Evolutionary conservation across 2,329 filamentous ascomycete genomes (phyloP).

Genomic region (Neocucurbitaria cava): DNA sequence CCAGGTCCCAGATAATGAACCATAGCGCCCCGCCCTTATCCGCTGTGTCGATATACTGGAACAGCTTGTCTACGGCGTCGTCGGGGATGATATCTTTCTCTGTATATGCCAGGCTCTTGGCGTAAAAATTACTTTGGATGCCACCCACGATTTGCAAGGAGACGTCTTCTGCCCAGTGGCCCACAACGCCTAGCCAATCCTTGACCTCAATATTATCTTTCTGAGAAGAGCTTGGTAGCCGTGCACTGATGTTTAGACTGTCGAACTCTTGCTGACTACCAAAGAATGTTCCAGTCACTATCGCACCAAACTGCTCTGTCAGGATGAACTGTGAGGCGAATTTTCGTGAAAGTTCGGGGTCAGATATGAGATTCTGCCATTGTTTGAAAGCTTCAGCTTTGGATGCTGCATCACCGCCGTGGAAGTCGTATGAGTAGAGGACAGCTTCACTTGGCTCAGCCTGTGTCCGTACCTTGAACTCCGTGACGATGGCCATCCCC

Average conservation of each 20-base stretch:
- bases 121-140: conserved; percentile 43
- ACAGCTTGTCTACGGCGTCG: conserved; percentile 39
- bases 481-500: conserved; percentile 52
- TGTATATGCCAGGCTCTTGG: conserved; percentile 45
- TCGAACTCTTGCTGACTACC: conserved; percentile 42
- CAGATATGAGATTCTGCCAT: conserved; percentile 44
- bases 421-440: conserved; percentile 43
- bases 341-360: conserved; percentile 41
- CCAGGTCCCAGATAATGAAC: conserved; percentile 47
- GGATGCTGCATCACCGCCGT: conserved; percentile 25
- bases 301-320: conserved; percentile 35
- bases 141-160: conserved; percentile 38
- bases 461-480: conserved; percentile 48
- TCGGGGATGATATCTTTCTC: conserved; percentile 40
- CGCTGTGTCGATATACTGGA: conserved; percentile 38
- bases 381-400: conserved; percentile 44
- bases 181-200: conserved; percentile 43
- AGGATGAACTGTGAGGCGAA: conserved; percentile 44
- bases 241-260: conserved; percentile 38
- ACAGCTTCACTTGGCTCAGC: conserved; percentile 41
- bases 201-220: conserved; percentile 35
- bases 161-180: conserved; percentile 42
- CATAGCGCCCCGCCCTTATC: conserved; percentile 43
- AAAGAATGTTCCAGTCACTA: conserved; percentile 45
- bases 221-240: conserved; percentile 28